Base-by-base conservation (phyloP, 169 alveolate species). In the Cryptosporidium xiaoi region DNA sequence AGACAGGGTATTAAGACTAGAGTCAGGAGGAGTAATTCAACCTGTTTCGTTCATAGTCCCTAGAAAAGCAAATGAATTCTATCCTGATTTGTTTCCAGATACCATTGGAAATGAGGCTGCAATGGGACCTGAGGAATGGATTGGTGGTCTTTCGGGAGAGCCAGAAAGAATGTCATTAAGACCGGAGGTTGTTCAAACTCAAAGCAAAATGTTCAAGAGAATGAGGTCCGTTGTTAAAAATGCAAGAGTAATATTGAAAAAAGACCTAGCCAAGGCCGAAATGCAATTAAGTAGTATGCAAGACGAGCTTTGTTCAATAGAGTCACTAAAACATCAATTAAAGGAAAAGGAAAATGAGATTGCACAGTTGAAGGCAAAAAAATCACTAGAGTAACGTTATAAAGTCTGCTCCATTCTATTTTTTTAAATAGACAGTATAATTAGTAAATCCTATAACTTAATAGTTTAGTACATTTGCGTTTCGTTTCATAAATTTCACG, bases 91-190 rank as follows among this genome's bases (percentile, higher is more conserved):
- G 46, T 77, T 58, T 77, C 87, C 87, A 16, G 87, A 77, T 20
- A 46, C 65, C 1, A 40, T 44, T 60, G 87, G 87, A 29, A 60
- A 77, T 44, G 87, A 77, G 51, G 77, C 87, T 12, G 87, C 87
- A 24, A 77, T 77, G 87, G 87, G 87, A 8, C 87, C 87, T 27
- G 87, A 77, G 36, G 87, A 77, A 36, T 77, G 87, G 87, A 77
- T 77, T 60, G 64, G 53, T 58, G 87, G 87, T 1, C 87, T 58
- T 77, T 36, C 87, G 3, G 87, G 77, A 0, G 87, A 77, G 15
- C 87, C 87, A 20, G 46, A 44, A 62, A 56, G 87, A 62, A 62
- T 60, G 64, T 60, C 77, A 15, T 34, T 77, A 40, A 77, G 87
- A 24, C 87, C 87, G 46, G 87, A 77, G 18, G 44, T 77, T n/a